Conservation (phyloP, 495 filamentous ascomycete genomes). For the Penicillium taxi region DNA sequence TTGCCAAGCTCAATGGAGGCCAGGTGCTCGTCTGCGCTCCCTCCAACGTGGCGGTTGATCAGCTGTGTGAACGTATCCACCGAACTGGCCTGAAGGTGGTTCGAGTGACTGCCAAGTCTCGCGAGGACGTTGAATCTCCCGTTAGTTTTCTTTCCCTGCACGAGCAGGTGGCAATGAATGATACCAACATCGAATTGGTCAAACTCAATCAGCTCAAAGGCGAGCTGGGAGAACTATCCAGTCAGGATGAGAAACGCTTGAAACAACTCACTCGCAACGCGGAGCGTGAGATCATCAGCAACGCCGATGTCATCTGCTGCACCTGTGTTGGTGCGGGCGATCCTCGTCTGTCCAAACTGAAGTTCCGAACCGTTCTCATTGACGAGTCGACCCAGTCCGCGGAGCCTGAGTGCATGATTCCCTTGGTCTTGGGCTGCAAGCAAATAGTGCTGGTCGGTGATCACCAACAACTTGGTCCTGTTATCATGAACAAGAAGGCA, state of each 20-base stretch:
- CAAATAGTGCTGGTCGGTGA: constrained; percentile 97
- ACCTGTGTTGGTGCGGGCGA: constrained; percentile 98
- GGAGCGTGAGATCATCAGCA: constrained; percentile 90
- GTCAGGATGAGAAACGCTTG: constrained; percentile 96
- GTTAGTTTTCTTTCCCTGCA: constrained; percentile 93
- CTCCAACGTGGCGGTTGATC: constrained; percentile 97
- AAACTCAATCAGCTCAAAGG: constrained; percentile 88
- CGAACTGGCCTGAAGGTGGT: constrained; percentile 91
- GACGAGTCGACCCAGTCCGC: constrained; percentile 99
- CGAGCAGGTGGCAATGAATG: constrained; percentile 95
- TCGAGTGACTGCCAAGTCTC: constrained; percentile 95
- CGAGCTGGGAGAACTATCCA: constrained; percentile 85
- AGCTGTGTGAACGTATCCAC: constrained; percentile 96
- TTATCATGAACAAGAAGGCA: constrained; percentile 99
- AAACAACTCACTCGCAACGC: constrained; percentile 89
- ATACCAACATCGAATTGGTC: constrained; percentile 85
- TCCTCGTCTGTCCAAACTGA: constrained; percentile 88
- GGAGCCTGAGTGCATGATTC: constrained; percentile 99
- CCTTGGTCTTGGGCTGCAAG: constrained; percentile 93
- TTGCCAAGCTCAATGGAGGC: constrained; percentile 89
- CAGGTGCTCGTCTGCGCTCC: constrained; percentile 96
- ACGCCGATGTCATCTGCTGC: constrained; percentile 98
- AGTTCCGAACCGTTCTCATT: constrained; percentile 96
- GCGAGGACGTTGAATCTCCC: constrained; percentile 95
- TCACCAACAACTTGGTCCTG: constrained; percentile 95